Conservation (phyloP, 306 rosid species). For the Quercus gilva region DNA sequence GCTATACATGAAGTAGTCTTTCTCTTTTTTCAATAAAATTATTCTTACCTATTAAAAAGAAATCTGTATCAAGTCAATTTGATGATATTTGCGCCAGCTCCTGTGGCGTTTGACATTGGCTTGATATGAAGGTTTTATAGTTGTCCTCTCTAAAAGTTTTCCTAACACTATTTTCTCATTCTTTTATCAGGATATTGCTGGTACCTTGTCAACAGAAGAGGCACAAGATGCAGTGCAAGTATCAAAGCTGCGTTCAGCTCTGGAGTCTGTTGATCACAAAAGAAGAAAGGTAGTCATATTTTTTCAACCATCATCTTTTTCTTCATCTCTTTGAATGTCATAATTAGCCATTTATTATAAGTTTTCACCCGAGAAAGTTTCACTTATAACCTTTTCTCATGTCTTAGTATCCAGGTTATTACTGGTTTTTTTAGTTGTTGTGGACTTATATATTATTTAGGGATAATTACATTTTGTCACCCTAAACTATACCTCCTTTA, state of each 20-base stretch:
- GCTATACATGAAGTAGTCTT: no score
- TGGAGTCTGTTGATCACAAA: conserved; percentile 96
- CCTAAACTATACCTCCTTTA: no score
- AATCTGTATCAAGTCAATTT: neutral
- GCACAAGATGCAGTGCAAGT: conserved; percentile 90
- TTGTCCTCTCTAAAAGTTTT: neutral
- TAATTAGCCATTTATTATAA: neutral
- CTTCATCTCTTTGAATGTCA: neutral
- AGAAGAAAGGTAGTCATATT: conserved; percentile 78
- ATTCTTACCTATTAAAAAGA: no score
- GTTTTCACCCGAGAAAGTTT: neutral
- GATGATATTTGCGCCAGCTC: neutral
- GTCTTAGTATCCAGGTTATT: neutral
- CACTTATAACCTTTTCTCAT: neutral
- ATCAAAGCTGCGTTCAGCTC: conserved; percentile 88
- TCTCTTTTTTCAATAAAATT: no score
- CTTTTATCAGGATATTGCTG: conserved; percentile 86
- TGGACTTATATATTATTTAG: neutral
- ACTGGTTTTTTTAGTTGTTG: neutral
- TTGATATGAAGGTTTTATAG: neutral
- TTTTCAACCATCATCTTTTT: conserved; percentile 1
- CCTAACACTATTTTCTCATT: conserved; percentile 14
- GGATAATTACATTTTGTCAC: no score
- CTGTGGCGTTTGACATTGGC: neutral
- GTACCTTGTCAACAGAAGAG: conserved; percentile 92